Conservation (phyloP, 495 filamentous ascomycete genomes). For the Penicillium alfredii region DNA sequence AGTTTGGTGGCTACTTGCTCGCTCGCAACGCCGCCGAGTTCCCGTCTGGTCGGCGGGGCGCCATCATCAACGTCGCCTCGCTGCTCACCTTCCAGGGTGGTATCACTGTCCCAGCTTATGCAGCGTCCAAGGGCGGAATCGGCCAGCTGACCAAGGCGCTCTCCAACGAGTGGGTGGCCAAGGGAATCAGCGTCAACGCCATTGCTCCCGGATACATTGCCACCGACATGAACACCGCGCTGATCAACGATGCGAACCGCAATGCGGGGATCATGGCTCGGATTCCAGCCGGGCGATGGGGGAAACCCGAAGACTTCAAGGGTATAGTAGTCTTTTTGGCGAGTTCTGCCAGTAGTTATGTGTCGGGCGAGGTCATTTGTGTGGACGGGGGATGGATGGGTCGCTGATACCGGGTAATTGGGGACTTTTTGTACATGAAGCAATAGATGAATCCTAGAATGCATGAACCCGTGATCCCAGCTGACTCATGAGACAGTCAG, state of each 20-base stretch:
- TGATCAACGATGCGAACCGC: slow-evolving; percentile 66
- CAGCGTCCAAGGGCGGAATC: slow-evolving; percentile 82
- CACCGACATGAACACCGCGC: slow-evolving; percentile 86
- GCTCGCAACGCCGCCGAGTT: slow-evolving; percentile 45
- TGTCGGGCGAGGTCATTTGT: slow-evolving; percentile 71
- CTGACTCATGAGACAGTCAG: too few species aligned
- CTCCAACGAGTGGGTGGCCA: slow-evolving; percentile 76
- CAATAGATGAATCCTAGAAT: too few species aligned
- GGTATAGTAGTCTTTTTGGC: slow-evolving; percentile 75
- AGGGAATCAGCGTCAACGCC: slow-evolving; percentile 75
- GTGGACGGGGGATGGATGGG: slow-evolving; percentile 97
- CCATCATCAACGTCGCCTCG: slow-evolving; percentile 81
- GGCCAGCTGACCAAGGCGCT: slow-evolving; percentile 83
- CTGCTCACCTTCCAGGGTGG: slow-evolving; percentile 89
- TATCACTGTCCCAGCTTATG: slow-evolving; percentile 84
- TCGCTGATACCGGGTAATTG: too few species aligned
- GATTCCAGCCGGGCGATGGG: slow-evolving; percentile 86
- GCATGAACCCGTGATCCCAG: too few species aligned
- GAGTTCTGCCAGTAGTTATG: slow-evolving; percentile 68
- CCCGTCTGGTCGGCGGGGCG: slow-evolving; percentile 55
- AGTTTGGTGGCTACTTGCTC: slow-evolving; percentile 82
- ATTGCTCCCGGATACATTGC: slow-evolving; percentile 79
- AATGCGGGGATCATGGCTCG: slow-evolving; percentile 68
- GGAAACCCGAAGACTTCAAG: slow-evolving; percentile 82
- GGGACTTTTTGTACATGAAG: too few species aligned